A percentile compares a stretch with the other conserved stretches of the same genome.
Evolutionary conservation across 2,329 filamentous ascomycete species (phyloP).

Genomic region (Colletotrichum cereale): DNA sequence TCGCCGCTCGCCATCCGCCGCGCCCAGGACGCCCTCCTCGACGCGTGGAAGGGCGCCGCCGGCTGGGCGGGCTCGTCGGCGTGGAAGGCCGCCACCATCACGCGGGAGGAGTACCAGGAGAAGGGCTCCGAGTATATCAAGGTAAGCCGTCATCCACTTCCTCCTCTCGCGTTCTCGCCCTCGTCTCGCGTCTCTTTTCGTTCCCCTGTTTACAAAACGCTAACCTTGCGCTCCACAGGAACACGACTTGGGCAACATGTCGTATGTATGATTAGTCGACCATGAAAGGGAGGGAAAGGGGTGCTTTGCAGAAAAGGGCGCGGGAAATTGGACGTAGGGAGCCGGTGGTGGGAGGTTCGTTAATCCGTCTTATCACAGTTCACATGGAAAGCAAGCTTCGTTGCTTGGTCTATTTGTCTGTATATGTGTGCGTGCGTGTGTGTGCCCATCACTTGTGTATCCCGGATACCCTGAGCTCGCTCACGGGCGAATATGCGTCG

Average conservation of each 20-base stretch:
- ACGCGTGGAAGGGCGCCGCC: constrained; percentile 95
- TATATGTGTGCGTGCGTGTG: not conserved
- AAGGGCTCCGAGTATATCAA: constrained; percentile 96
- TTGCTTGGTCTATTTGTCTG: not conserved
- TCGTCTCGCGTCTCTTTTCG: no score
- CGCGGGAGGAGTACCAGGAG: constrained; percentile 86
- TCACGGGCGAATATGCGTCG: not conserved
- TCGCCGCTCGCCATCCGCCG: constrained; percentile 76
- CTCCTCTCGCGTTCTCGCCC: not conserved
- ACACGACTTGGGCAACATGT: constrained; percentile 74
- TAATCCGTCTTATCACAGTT: not conserved
- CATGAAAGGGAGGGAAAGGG: not conserved
- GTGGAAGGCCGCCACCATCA: constrained; percentile 76
- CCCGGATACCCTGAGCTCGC: no score
- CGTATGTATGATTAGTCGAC: constrained; percentile 57
- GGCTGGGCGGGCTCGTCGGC: constrained; percentile 77
- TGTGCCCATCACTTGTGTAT: not conserved
- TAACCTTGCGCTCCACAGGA: constrained; percentile 58
- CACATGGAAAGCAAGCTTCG: not conserved
- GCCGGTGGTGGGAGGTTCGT: not conserved
- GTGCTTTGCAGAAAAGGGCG: not conserved
- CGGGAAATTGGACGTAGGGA: not conserved
- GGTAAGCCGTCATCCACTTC: constrained; percentile 58
- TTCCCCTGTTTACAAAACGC: not conserved
- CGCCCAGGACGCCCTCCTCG: constrained; percentile 81